These are phyloP conservation scores for Ogataea polymorpha DNA, from an alignment of 805 yeast genomes.

Conservation along the genomic window DNA sequence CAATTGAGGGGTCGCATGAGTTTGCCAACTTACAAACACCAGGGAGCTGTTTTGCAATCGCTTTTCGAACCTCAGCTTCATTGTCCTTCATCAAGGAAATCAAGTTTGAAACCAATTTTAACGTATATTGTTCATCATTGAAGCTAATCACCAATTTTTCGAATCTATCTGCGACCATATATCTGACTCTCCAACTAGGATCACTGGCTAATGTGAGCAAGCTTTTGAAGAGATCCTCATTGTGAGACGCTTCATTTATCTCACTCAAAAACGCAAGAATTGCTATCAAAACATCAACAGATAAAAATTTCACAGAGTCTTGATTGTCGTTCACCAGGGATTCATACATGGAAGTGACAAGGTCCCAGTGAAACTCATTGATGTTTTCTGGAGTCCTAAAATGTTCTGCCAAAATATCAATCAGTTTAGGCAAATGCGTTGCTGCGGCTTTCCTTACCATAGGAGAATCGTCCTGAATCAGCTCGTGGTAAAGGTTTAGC, in stretches of 20 bases:
- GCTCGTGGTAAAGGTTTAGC: slow-evolving; percentile 61
- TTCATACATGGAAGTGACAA: slow-evolving; percentile 78
- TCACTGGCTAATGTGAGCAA: slow-evolving; percentile 75
- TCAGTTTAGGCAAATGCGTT: slow-evolving; percentile 69
- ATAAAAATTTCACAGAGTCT: slow-evolving; percentile 88
- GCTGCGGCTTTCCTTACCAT: slow-evolving; percentile 98
- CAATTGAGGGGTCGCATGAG: slow-evolving; percentile 40
- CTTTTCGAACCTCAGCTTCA: slow-evolving; percentile 96
- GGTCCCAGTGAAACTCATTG: slow-evolving; percentile 67
- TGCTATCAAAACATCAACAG: slow-evolving; percentile 84
- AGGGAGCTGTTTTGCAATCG: slow-evolving; percentile 88
- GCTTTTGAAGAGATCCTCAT: slow-evolving; percentile 58
- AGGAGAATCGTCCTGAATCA: slow-evolving; percentile 89
- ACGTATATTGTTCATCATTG: slow-evolving; percentile 51
- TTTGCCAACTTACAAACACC: slow-evolving; percentile 56
- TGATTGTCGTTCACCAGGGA: slow-evolving; percentile 78
- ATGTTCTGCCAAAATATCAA: slow-evolving; percentile 47
- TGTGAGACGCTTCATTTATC: slow-evolving; percentile 55
- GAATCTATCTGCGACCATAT: slow-evolving; percentile 95
- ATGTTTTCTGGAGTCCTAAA: slow-evolving; percentile 40
- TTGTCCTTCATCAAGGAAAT: slow-evolving; percentile 79
- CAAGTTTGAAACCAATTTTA: slow-evolving; percentile 67
- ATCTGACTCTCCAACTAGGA: slow-evolving; percentile 97
- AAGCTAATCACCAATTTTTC: slow-evolving; percentile 68
- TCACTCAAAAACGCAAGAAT: slow-evolving; percentile 67